Conservation (phyloP, 2,329 filamentous ascomycete genomes). For the Thelonectria rubi region DNA sequence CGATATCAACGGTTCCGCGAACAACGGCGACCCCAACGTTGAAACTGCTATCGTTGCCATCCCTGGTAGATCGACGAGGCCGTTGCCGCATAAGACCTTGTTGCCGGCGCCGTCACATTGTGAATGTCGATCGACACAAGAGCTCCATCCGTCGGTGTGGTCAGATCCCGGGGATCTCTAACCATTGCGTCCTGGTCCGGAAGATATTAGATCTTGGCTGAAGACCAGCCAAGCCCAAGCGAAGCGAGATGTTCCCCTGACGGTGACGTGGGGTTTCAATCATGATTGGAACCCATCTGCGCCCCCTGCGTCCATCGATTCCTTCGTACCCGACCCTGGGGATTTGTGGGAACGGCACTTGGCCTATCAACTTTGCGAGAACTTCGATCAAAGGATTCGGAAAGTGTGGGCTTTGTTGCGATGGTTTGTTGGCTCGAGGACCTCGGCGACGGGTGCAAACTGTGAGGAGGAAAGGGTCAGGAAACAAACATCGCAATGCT, state of each 20-base stretch:
- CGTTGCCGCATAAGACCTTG: conserved; percentile 11
- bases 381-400: conserved; percentile 4
- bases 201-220: conserved; percentile 24
- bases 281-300: conserved; percentile 4
- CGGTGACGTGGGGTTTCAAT: conserved; percentile 17
- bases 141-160: conserved; percentile 12
- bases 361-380: not conserved
- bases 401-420: not conserved
- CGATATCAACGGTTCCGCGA: conserved; percentile 7
- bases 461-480: not conserved
- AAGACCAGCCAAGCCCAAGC: not conserved
- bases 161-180: conserved; percentile 18
- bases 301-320: not conserved
- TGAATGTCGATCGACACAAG: conserved; percentile 34
- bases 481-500: conserved; percentile 26
- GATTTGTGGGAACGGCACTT: conserved; percentile 2
- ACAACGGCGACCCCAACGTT: conserved; percentile 4
- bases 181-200: conserved; percentile 22
- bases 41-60: conserved; percentile 3
- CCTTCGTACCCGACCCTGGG: not conserved
- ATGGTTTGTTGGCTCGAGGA: not conserved
- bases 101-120: conserved; percentile 23
- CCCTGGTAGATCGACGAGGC: conserved; percentile 6
- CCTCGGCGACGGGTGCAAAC: not conserved
- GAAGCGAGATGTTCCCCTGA: conserved; percentile 10